Conservation (phyloP, 164 flowering plant species). For the Kingdonia uniflora region DNA sequence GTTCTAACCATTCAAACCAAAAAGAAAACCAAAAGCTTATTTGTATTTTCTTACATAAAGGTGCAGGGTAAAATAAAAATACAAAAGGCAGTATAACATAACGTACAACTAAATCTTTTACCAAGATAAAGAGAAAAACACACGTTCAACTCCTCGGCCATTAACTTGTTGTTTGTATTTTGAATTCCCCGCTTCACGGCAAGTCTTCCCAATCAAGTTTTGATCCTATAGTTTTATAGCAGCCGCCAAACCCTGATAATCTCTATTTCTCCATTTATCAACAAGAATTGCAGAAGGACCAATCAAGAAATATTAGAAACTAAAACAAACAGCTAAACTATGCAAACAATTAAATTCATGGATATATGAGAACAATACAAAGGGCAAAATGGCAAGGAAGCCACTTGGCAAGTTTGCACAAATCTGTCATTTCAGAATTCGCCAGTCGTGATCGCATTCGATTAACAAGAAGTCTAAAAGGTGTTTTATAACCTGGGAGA, state of each 20-base stretch:
- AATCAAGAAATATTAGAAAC: not conserved
- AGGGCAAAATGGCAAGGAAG: slow-evolving; percentile 99
- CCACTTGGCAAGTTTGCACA: slow-evolving; percentile 70
- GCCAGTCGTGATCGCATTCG: slow-evolving; percentile 81
- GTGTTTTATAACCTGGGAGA: slow-evolving; percentile 85
- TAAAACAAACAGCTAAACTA: not conserved
- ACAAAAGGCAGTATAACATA: too few relatives aligned
- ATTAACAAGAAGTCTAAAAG: slow-evolving; percentile 82
- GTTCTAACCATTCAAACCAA: too few relatives aligned
- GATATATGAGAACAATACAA: slow-evolving; percentile 33
- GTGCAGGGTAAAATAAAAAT: too few relatives aligned
- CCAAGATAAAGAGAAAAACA: not conserved
- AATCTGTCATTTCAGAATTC: slow-evolving; percentile 80
- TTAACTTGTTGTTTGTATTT: slow-evolving; percentile 91
- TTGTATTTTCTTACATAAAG: too few relatives aligned
- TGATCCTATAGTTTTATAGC: slow-evolving; percentile 95
- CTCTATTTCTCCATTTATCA: slow-evolving; percentile 79
- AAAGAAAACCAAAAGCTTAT: too few relatives aligned
- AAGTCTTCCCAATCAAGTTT: slow-evolving; percentile 80
- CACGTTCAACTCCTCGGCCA: slow-evolving; percentile 96
- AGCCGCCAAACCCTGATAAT: slow-evolving; percentile 90
- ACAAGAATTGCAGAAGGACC: not conserved
- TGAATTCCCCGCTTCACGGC: slow-evolving; percentile 96
- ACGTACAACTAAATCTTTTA: too few relatives aligned
- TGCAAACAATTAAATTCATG: not conserved